Percentiles rank a stretch among this genome's conserved stretches.
These are phyloP conservation scores for Xylaria longipes DNA, from an alignment of 495 filamentous ascomycete species.

Conservation along the genomic window DNA sequence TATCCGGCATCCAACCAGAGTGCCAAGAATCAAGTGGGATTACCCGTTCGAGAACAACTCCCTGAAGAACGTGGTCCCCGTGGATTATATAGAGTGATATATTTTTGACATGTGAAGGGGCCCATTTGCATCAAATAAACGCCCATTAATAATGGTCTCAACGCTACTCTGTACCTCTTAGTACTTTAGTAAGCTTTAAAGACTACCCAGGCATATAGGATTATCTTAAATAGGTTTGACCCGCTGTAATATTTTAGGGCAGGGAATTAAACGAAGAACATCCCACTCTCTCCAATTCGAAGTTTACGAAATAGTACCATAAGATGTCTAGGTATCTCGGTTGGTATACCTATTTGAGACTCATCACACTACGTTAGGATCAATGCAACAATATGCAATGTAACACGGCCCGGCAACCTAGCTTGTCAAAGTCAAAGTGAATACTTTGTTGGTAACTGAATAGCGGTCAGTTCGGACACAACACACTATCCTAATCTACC, in stretches of 20 bases:
- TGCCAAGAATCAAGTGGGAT: not conserved
- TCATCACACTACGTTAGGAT: not conserved
- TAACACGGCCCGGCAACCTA: not conserved
- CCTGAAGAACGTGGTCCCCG: not conserved
- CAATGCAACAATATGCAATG: conserved; percentile 6
- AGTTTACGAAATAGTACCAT: not conserved
- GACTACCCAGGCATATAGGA: not conserved
- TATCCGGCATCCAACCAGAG: not conserved
- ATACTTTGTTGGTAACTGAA: not conserved
- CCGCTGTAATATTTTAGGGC: not conserved
- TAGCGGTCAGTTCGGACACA: not conserved
- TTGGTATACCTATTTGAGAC: not conserved
- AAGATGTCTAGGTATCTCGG: not conserved
- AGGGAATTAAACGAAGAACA: not conserved
- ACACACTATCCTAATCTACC: not conserved
- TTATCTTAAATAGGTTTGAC: not conserved
- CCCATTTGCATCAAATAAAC: not conserved
- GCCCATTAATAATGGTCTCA: not conserved
- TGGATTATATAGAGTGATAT: not conserved
- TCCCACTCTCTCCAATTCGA: conserved; percentile 1
- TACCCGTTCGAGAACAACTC: not conserved
- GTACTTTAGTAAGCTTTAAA: conserved; percentile 17
- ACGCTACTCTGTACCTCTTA: not conserved
- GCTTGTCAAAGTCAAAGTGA: not conserved
- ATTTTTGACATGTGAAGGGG: not conserved